Base-by-base conservation (phyloP, 305 asterid species). In the Fraxinus sp. region DNA sequence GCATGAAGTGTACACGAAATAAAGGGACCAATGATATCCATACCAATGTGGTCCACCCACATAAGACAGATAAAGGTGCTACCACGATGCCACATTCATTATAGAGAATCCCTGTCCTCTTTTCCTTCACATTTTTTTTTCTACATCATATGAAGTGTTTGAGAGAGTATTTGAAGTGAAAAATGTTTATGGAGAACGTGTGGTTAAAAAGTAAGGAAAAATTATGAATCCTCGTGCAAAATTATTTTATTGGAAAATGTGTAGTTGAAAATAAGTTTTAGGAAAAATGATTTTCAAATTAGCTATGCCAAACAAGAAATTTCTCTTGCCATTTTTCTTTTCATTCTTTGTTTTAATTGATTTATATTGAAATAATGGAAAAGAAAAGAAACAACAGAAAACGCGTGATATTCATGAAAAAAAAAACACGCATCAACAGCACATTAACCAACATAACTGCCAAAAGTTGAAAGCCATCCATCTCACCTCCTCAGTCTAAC, bases 81-180 rank as follows among this genome's bases (percentile, higher is more conserved):
- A 77, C 16, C 71, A 28, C 72, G 73, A 41, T 70, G 44, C 70
- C 36, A 68, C 46, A 68, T 80, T 76, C 79, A 79, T 72, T 79
- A 59, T 30, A 80, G 78, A 75, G 74, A 20, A 79, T 74, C 78
- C 18, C 33, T 57, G 74, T 62, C 72, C 77, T 18, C 44, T 74
- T 70, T 59, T 79, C 83, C 82, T 83, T 68, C 55, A 68, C 64
- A 64, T 78, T 20, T 11, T 32, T 76, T 52, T 71, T 72, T 24
- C 70, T 28, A 32, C 18, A 16, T 78, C 41, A 7, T 59, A 59
- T 59, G 13, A 59, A 59, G 35, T 32, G 35, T 32, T 32, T 32
- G 35, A 32, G 35, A 3, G 35, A 32, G 35, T 32, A 32, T 32
- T 32, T 32, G 35, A 32, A 32, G 35, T 32, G 35, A 32, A 32